Percentiles rank a stretch among this genome's conserved stretches.
Evolutionary conservation across 164 flowering plant species (phyloP).

Genomic region (Annona squamosa): DNA sequence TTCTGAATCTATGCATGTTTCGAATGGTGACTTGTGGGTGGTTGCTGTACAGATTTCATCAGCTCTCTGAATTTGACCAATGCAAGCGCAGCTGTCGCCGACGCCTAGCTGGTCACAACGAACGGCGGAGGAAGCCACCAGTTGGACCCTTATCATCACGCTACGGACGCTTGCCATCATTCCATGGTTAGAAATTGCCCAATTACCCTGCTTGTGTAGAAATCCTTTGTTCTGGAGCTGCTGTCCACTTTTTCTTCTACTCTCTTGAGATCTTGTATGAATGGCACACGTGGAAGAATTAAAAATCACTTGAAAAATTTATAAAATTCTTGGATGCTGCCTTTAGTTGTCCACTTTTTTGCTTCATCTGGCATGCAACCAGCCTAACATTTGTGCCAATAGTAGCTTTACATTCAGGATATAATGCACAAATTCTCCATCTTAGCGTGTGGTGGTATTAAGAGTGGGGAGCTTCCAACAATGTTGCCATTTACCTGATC

Average conservation of each 20-base stretch:
- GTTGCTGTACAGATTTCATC: slow-evolving; percentile 66
- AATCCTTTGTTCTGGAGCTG: not conserved
- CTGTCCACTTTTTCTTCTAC: not conserved
- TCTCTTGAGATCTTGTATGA: not conserved
- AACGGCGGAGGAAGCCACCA: slow-evolving; percentile 84
- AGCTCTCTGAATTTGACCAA: slow-evolving; percentile 86
- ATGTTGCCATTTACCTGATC: not conserved
- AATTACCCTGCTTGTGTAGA: no score
- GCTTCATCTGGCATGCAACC: not conserved
- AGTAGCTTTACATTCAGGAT: not conserved
- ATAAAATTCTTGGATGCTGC: no score
- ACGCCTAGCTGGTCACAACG: slow-evolving; percentile 91
- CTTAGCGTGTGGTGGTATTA: not conserved
- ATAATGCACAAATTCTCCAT: not conserved
- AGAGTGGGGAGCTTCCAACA: not conserved
- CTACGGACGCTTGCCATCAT: slow-evolving; percentile 46
- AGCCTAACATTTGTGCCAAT: not conserved
- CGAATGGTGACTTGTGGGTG: slow-evolving; percentile 5
- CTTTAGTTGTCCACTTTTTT: not conserved
- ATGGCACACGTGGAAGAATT: not conserved
- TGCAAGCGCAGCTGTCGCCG: slow-evolving; percentile 93
- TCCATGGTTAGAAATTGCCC: slow-evolving; percentile 43
- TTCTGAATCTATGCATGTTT: not conserved
- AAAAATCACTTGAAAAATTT: not conserved
- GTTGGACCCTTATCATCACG: slow-evolving; percentile 48